These are phyloP conservation scores for Eutrema yunnanense DNA, from an alignment of 345 rosid genomes.

Conservation along the genomic window DNA sequence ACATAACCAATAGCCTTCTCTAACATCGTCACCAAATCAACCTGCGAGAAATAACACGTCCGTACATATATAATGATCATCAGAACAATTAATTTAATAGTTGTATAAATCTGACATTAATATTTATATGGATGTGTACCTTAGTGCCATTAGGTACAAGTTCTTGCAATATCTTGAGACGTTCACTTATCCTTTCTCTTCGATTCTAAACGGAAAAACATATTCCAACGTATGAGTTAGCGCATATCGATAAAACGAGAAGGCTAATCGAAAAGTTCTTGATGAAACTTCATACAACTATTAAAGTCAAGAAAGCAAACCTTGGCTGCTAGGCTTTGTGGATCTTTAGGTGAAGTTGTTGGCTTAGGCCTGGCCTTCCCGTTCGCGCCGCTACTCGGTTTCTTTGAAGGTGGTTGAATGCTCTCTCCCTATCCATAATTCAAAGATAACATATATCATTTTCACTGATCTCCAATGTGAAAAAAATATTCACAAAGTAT, in stretches of 20 bases:
- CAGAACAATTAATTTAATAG: background rate
- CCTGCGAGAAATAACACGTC: conserved; percentile 32
- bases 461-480: background rate
- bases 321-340: conserved; percentile 95
- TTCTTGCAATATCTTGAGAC: conserved; percentile 78
- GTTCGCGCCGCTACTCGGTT: conserved; percentile 34
- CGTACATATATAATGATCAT: background rate
- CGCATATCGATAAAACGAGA: background rate
- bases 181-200: conserved; percentile 83
- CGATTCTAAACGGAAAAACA: conserved; percentile 46
- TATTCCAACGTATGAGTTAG: background rate
- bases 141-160: conserved; percentile 89
- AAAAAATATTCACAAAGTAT: background rate
- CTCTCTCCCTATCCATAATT: conserved; percentile 41
- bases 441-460: background rate
- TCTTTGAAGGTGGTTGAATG: conserved; percentile 44
- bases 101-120: background rate
- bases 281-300: background rate
- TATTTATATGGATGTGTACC: conserved; percentile 6
- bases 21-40: conserved; percentile 93
- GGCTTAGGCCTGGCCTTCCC: conserved; percentile 48
- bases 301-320: conserved; percentile 28
- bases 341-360: conserved; percentile 56
- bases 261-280: too few species aligned
- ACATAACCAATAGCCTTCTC: conserved; percentile 92